Percentiles rank a stretch among this genome's conserved stretches.
Conservation (phyloP, 495 filamentous ascomycete species). For the Penicillium arizonense region DNA sequence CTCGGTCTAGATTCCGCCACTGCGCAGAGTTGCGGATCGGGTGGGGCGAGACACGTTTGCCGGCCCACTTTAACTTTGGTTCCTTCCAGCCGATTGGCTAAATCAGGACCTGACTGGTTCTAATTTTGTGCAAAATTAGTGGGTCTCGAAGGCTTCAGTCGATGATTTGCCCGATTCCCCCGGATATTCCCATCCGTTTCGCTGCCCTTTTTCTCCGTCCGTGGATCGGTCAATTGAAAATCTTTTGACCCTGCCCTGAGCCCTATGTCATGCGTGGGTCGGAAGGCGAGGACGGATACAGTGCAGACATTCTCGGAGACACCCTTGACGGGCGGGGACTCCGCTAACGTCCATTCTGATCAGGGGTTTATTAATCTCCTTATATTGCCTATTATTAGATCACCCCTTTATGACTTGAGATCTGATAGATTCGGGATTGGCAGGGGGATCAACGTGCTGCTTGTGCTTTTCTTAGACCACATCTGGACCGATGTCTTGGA, state of each 20-base stretch:
- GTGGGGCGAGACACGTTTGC: slow-evolving; percentile 6
- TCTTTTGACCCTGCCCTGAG: too few species aligned
- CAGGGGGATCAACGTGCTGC: not conserved
- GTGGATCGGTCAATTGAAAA: too few species aligned
- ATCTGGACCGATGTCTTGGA: too few species aligned
- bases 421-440: not conserved
- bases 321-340: not conserved
- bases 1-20: slow-evolving; percentile 11
- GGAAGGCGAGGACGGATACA: not conserved
- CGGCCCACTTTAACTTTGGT: slow-evolving; percentile 3
- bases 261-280: not conserved
- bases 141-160: not conserved
- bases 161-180: slow-evolving; percentile 11
- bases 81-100: not conserved
- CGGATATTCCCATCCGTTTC: slow-evolving; percentile 9
- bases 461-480: too few species aligned
- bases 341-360: not conserved
- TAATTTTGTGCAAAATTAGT: slow-evolving; percentile 4
- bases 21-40: not conserved
- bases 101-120: not conserved
- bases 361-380: not conserved
- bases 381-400: not conserved
- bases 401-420: not conserved
- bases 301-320: not conserved
- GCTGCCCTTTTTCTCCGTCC: not conserved